These are phyloP conservation scores for Brassica juncea DNA, from an alignment of 345 rosid species.

Conservation along the genomic window DNA sequence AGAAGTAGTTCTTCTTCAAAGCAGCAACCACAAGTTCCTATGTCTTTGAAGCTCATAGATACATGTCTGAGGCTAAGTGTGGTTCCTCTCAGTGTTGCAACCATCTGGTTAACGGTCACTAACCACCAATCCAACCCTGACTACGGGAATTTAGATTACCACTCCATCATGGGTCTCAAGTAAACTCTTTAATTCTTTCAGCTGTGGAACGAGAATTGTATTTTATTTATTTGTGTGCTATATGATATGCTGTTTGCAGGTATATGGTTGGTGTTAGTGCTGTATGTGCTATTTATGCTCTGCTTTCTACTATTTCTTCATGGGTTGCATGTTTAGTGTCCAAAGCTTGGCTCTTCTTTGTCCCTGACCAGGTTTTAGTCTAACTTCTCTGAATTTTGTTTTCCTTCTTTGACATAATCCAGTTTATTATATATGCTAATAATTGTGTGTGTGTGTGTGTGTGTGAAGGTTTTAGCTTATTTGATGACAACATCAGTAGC, in stretches of 20 bases:
- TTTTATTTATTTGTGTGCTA: not conserved
- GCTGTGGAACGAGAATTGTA: not conserved
- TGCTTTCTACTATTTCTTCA: slow-evolving; percentile 52
- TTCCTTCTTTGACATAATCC: not conserved
- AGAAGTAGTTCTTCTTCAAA: slow-evolving; percentile 29
- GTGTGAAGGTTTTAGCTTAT: slow-evolving; percentile 68
- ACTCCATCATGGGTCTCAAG: slow-evolving; percentile 73
- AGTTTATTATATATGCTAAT: not conserved
- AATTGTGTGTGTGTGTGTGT: not conserved
- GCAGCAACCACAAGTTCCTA: slow-evolving; percentile 39
- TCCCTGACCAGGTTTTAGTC: slow-evolving; percentile 79
- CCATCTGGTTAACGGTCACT: slow-evolving; percentile 78
- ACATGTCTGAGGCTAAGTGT: slow-evolving; percentile 66
- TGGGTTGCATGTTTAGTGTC: slow-evolving; percentile 59
- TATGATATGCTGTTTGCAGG: slow-evolving; percentile 41
- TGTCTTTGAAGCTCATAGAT: slow-evolving; percentile 57
- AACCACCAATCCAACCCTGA: slow-evolving; percentile 59
- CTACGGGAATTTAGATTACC: slow-evolving; percentile 59
- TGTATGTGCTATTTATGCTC: slow-evolving; percentile 67
- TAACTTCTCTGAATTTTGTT: not conserved
- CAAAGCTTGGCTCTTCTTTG: slow-evolving; percentile 80
- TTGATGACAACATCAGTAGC: slow-evolving; percentile 78
- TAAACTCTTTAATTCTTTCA: slow-evolving; percentile 25
- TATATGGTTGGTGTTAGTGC: slow-evolving; percentile 74
- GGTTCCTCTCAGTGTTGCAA: slow-evolving; percentile 71